Base-by-base conservation (phyloP, 768 basidiomycete species). In the Tylopilus sp. region DNA sequence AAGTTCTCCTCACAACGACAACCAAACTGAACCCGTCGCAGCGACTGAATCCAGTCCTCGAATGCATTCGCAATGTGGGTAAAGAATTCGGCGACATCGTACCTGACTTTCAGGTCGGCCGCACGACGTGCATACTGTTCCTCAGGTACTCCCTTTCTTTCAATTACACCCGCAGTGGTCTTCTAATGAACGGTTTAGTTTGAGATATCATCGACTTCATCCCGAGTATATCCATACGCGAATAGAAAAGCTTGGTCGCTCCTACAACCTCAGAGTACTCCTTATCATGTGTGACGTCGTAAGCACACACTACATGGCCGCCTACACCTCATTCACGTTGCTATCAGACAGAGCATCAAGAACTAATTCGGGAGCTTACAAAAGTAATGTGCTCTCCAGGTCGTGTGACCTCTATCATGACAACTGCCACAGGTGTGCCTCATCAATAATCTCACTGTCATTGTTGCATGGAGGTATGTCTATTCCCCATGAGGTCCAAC, bases 71-170 rank as follows among this genome's bases (percentile, higher is more conserved):
- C 54, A 91, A 91, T 70, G 88, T 97, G 3, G 82, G 88, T 2
- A 95, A 93, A 70, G 94, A 98, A 67, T 97, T 91, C 61, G 91
- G 91, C 0, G 95, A 98, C 63, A 94, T 98, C 53, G 77, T 88
- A 17, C 83, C 87, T 21, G 97, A 99, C 69, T 99, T 90, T 68
- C 94, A 98, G 67, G 95, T 99, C 17, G 97, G 97, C 20, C 78
- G 86, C 20, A 98, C 95, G 23, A 94, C 93, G 2, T 89, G 94
- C 18, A 88, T 95, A 10, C 71, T 99, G 21, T 99, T 88, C 66
- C 79, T 99, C 48, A 95, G 93, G 97, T 88, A 38, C 50, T 59
- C 20, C 0, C 33, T 33, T 23, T 41, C 21, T 23, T 5, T 18
- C 28, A 28, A 11, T 40, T 13, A 28, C n/a, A 15, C 42, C 3